These are phyloP conservation scores for Brassica carinata DNA, from an alignment of 345 rosid genomes.

Conservation along the genomic window DNA sequence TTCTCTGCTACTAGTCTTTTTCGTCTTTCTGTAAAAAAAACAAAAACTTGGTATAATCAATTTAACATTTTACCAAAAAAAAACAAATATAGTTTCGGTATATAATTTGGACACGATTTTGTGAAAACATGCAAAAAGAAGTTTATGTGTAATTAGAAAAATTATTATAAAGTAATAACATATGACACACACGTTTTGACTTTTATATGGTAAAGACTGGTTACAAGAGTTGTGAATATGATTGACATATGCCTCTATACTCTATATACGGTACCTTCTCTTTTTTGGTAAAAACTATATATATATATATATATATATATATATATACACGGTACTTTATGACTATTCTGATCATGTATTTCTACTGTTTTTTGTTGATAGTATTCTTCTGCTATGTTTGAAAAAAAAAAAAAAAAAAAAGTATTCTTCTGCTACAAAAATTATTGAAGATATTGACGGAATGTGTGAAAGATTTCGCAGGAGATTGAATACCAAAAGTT, in stretches of 20 bases:
- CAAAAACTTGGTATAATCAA: no score
- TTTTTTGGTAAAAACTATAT: no score
- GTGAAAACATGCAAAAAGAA: not conserved
- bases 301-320: no score
- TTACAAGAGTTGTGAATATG: not conserved
- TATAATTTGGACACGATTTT: not conserved
- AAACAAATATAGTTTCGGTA: no score
- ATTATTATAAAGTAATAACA: not conserved
- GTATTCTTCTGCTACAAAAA: not conserved
- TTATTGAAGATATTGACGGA: not conserved
- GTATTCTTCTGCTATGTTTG: not conserved
- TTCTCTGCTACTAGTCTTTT: no score
- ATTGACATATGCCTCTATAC: not conserved
- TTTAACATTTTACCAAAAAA: no score
- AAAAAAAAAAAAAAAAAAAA: no score
- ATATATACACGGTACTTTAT: not conserved
- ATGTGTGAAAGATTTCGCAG: not conserved
- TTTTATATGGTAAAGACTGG: not conserved
- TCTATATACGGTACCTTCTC: not conserved
- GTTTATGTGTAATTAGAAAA: not conserved
- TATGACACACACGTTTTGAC: not conserved
- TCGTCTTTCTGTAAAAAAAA: no score
- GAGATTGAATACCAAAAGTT: not conserved
- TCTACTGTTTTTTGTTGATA: not conserved
- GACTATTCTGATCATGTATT: not conserved